These are phyloP conservation scores for Eremochloa ophiuroides DNA, from an alignment of 176 grass and related monocot species.

Conservation along the genomic window DNA sequence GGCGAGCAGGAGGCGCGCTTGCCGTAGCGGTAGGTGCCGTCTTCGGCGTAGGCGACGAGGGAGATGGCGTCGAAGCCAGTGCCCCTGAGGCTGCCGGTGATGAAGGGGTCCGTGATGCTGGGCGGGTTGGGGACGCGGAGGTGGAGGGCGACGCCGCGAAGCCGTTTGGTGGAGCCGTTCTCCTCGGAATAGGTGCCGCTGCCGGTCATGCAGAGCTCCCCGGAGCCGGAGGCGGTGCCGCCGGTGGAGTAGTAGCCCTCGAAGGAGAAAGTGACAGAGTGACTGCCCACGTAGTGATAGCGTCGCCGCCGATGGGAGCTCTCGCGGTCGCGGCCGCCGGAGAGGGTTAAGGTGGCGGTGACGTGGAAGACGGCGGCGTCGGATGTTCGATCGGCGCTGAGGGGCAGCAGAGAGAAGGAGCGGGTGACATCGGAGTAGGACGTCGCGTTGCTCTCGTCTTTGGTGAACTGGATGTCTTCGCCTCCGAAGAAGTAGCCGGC, in stretches of 20 bases:
- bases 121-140: conserved; percentile 28
- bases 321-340: not conserved
- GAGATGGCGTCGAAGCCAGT: conserved; percentile 25
- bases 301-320: not conserved
- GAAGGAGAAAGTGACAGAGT: not conserved
- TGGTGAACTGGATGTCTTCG: conserved; percentile 27
- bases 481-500: conserved; percentile 48
- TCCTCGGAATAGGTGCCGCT: not conserved
- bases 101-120: conserved; percentile 29
- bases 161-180: not conserved
- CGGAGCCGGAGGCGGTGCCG: not conserved
- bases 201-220: conserved; percentile 31
- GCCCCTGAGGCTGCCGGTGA: conserved; percentile 34
- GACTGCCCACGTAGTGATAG: not conserved
- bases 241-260: not conserved
- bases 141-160: conserved; percentile 22
- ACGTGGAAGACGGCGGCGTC: not conserved
- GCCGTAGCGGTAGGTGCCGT: conserved; percentile 31
- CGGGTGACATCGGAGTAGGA: not conserved
- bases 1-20: not conserved
- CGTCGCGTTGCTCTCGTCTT: not conserved
- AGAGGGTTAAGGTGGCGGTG: not conserved
- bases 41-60: conserved; percentile 40
- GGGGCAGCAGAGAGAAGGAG: conserved; percentile 35
- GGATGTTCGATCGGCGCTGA: not conserved